phyloP scores from a whole-genome alignment of 2,329 filamentous ascomycete species.

The Colletotrichum horii region DNA sequence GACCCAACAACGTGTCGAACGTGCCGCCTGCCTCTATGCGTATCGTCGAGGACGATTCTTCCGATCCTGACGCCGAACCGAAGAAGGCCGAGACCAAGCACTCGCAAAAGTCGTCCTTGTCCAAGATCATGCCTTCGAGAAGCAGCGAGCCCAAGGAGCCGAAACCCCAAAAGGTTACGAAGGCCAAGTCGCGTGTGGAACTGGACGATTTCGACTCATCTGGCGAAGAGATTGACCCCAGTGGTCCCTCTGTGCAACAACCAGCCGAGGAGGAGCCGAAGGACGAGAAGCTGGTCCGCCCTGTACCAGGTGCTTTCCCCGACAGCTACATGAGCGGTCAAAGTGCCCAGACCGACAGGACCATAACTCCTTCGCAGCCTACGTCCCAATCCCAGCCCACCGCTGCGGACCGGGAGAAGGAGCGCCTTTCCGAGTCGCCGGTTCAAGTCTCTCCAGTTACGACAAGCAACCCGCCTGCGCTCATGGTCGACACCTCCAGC shows the following conservation, averaged over 20 bases:
- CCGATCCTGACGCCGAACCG: constrained; percentile 27
- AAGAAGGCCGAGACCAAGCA: constrained; percentile 33
- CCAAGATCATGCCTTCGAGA: constrained; percentile 47
- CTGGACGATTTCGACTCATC: constrained; percentile 75
- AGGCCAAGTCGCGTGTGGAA: constrained; percentile 66
- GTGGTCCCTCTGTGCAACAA: constrained; percentile 33
- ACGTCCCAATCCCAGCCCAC: background rate
- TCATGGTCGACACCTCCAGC: constrained; percentile 74
- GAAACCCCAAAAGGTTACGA: constrained; percentile 57
- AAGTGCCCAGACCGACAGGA: constrained; percentile 37
- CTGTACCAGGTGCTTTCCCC: constrained; percentile 45
- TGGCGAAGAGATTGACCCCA: constrained; percentile 40
- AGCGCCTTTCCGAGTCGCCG: constrained; percentile 71
- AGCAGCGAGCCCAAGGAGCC: constrained; percentile 37
- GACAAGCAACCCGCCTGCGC: constrained; percentile 63
- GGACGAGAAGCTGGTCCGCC: constrained; percentile 29
- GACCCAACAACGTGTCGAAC: constrained; percentile 58
- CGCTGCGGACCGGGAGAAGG: constrained; percentile 25
- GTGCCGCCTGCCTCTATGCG: constrained; percentile 61
- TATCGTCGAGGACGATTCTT: constrained; percentile 57
- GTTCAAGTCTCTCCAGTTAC: constrained; percentile 66
- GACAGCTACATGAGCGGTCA: constrained; percentile 42
- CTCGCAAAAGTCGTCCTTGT: constrained; percentile 44
- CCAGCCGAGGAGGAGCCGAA: constrained; percentile 23
- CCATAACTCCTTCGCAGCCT: constrained; percentile 28